A percentile compares a stretch with the other conserved stretches of the same genome.
Conservation (phyloP, 495 filamentous ascomycete genomes). For the Penicillium ucsense region DNA sequence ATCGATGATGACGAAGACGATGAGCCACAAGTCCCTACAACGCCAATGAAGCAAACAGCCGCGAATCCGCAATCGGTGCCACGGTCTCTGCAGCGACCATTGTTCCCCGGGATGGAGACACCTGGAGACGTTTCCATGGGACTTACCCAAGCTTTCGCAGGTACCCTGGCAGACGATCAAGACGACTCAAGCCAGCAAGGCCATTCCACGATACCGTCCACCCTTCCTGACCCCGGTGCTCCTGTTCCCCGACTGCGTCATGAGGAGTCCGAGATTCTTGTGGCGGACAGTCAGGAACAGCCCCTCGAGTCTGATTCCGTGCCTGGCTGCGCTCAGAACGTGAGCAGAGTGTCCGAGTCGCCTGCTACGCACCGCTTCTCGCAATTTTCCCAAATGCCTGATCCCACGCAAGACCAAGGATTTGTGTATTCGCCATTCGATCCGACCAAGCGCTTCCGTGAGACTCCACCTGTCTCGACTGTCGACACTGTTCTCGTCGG, state of each 20-base stretch:
- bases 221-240: slow-evolving; percentile 44
- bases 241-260: slow-evolving; percentile 32
- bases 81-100: slow-evolving; percentile 26
- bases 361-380: slow-evolving; percentile 37
- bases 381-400: slow-evolving; percentile 52
- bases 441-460: slow-evolving; percentile 48
- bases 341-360: slow-evolving; percentile 32
- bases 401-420: slow-evolving; percentile 80
- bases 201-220: slow-evolving; percentile 36
- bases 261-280: slow-evolving; percentile 44
- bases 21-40: slow-evolving; percentile 20
- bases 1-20: slow-evolving; percentile 46
- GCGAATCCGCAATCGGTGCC: slow-evolving; percentile 16
- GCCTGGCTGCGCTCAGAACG: slow-evolving; percentile 20
- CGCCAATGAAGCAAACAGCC: slow-evolving; percentile 24
- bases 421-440: slow-evolving; percentile 55
- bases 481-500: slow-evolving; percentile 56
- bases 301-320: slow-evolving; percentile 23
- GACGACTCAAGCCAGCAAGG: slow-evolving; percentile 24
- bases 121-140: slow-evolving; percentile 52
- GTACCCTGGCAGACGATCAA: slow-evolving; percentile 69
- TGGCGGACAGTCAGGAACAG: slow-evolving; percentile 55
- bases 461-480: slow-evolving; percentile 52
- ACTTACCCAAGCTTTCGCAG: slow-evolving; percentile 86
- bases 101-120: slow-evolving; percentile 47